Conservation (phyloP, 1,284 basidiomycete species). For the Irpex rosettiformis region DNA sequence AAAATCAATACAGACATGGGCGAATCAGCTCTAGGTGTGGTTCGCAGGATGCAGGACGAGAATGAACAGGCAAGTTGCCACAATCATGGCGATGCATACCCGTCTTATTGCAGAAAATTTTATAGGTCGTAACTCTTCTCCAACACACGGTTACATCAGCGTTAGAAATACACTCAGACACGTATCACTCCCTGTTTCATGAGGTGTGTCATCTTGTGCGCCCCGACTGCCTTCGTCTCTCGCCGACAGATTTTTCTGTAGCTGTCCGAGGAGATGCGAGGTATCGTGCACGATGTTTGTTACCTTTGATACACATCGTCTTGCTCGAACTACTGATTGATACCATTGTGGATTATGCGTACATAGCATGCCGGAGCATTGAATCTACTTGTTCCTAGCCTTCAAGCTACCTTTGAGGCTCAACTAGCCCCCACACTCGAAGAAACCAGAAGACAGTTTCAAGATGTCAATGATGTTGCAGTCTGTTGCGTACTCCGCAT, state of each 20-base stretch:
- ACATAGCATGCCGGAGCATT: background rate
- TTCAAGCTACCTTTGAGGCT: background rate
- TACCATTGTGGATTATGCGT: background rate
- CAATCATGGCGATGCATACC: background rate
- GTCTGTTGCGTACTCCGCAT: constrained; percentile 23
- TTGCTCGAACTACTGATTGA: background rate
- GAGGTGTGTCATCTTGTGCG: background rate
- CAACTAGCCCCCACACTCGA: constrained; percentile 2
- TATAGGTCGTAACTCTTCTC: background rate
- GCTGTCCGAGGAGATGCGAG: background rate
- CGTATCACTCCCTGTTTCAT: constrained; percentile 11
- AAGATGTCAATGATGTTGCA: constrained; percentile 9
- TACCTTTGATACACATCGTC: background rate
- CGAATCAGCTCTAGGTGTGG: background rate
- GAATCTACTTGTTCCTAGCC: background rate
- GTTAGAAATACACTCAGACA: background rate
- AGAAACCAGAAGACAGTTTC: constrained; percentile 15
- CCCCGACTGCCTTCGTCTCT: background rate
- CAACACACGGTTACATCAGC: background rate
- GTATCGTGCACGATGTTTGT: background rate
- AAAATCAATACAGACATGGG: background rate
- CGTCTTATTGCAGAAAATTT: background rate
- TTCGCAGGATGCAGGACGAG: background rate
- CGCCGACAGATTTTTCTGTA: background rate
- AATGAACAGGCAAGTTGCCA: background rate